phyloP scores from a whole-genome alignment of 78 protist species.

The Bigelowiella natans region DNA sequence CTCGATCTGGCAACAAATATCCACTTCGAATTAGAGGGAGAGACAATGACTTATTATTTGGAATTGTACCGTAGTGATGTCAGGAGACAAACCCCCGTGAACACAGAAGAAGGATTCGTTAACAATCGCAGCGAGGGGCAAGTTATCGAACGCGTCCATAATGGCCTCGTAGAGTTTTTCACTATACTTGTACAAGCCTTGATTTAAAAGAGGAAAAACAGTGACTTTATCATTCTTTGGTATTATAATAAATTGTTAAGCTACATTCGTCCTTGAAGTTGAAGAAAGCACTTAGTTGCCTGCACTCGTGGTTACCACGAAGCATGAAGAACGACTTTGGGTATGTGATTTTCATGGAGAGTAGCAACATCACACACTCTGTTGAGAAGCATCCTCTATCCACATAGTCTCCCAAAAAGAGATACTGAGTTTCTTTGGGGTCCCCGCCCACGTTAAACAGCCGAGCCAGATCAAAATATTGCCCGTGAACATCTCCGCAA shows the following conservation, averaged over 20 bases:
- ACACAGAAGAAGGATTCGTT: conserved; percentile 83
- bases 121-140: conserved; percentile 88
- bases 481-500: conserved; percentile 82
- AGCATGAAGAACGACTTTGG: conserved; percentile 57
- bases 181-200: conserved; percentile 68
- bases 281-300: conserved; percentile 84
- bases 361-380: conserved; percentile 24
- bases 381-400: conserved; percentile 84
- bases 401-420: conserved; percentile 88
- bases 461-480: conserved; percentile 66
- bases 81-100: conserved; percentile 97
- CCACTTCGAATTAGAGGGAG: background rate
- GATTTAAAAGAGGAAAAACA: no score
- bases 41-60: background rate
- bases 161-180: conserved; percentile 71
- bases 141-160: conserved; percentile 67
- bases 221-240: no score
- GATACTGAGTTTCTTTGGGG: conserved; percentile 41
- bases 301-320: conserved; percentile 95
- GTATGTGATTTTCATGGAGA: background rate
- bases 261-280: conserved; percentile 86
- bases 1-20: background rate
- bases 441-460: conserved; percentile 61
- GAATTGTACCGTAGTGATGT: conserved; percentile 53
- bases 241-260: no score